Base-by-base conservation (phyloP, 805 yeast genomes). In the Metschnikowia similis region DNA sequence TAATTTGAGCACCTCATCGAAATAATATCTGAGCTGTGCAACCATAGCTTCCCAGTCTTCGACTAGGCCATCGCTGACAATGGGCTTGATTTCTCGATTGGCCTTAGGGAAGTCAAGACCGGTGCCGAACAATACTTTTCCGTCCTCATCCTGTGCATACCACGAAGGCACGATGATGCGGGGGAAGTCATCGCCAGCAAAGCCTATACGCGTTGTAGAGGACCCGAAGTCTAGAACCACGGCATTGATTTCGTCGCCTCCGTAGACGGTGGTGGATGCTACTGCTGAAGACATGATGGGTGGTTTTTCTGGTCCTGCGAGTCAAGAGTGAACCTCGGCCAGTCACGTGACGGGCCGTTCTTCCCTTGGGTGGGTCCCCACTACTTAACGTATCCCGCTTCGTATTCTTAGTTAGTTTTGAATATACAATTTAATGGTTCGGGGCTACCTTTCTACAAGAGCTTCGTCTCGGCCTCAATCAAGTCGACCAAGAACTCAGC, bases 161-260 rank as follows among this genome's bases (percentile, higher is more conserved):
- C 66, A 77, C 0, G 96, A 87, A 2, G 97, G 94, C 10, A 84
- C 66, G 26, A 87, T 80, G 4, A 83, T 71, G 55, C 84, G 80
- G 10, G 99, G 99, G 48, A 81, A 77, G 63, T 91, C 97, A 50
- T 89, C 92, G 9, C 98, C 98, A 3, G 97, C 91, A 66, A 81
- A 90, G 1, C 99, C 99, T 16, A 85, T 82, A 48, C 92, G 82
- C 6, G 97, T 89, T 52, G 82, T 72, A 53, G 76, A 82, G 9
- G 96, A 85, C 34, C 98, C 98, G 1, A 96, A 91, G 62, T 94
- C 98, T 27, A 92, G 74, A 32, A 92, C 96, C 2, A 94, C 77
- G 28, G 98, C 96, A 55, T 89, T 83, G 55, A 94, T 85, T 66
- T 92, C 99, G 69, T 92, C 94, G 37, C 67, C 67, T 35, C 77